Evolutionary conservation across 192 early-diverging fungal genomes (phyloP), one percentile per base, ranked within the genome.

Genomic region (Linderina pennispora): DNA sequence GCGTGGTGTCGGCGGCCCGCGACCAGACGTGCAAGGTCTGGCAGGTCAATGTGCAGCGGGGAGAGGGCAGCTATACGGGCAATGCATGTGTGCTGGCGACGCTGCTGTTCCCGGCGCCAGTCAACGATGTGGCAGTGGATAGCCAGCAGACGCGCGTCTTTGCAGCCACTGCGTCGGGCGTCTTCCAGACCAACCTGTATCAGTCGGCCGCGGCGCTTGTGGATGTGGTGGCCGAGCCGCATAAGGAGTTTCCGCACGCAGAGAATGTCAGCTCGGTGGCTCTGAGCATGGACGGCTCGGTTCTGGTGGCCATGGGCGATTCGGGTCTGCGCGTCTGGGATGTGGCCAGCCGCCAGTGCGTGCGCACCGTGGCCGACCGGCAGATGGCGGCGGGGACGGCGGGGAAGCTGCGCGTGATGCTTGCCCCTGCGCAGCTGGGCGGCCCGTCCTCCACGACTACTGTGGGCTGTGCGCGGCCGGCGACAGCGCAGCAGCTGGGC

Each of bases 291-390:
- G 90, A 93, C 50, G 85, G 78, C 2, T 76, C 82, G 7, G 53
- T 89, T 10, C 58, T 94, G n/a, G 77, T 91, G 22, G n/a, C n/a
- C n/a, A 87, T 82, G 11, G 80, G 79, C 6, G 87, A 85, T 53
- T 89, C 85, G 5, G 74, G 62, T 3, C 67, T 81, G 16, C 83
- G 83, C 36, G 83, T 92, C 4, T 97, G 94, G 94, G 94, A 97
- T 74, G 80, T 86, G 1, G 55, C 74, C 18, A 90, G 85, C 65
- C 78, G 85, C 35, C 89, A 93, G 60, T 76, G 82, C 39, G 51
- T 94, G 28, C 83, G 83, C 8, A 85, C 80, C 16, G 82, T 94
- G 44, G 71, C 34, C 37, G 64, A 74, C 55, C 67, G 62, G 51
- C 50, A 67, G 46, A 33, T 67, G 23, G 33, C 20, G 20, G n/a